Conservation (phyloP, 2,329 filamentous ascomycete species). For the Ascochyta koolunga region DNA sequence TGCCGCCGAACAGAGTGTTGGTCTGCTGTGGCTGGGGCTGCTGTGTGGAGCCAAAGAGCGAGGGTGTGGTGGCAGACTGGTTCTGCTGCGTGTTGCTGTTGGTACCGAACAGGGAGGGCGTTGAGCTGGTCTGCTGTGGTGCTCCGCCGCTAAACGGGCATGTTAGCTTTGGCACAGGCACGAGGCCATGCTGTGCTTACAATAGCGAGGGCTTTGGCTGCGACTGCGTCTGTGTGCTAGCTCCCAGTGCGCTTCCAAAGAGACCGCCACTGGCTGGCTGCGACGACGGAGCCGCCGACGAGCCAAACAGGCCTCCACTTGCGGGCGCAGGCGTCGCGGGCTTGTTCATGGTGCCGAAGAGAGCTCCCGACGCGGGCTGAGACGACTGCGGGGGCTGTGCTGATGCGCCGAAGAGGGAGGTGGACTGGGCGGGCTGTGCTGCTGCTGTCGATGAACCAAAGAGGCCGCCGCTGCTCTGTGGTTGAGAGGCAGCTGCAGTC, state of each 20-base stretch:
- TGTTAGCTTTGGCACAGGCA: constrained; percentile 34
- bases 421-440: constrained; percentile 31
- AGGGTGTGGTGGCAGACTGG: constrained; percentile 38
- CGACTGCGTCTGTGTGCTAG: constrained; percentile 32
- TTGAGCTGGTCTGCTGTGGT: constrained; percentile 36
- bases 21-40: constrained; percentile 39
- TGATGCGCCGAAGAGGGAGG: constrained; percentile 31
- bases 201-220: constrained; percentile 46
- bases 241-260: constrained; percentile 45
- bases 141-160: constrained; percentile 40
- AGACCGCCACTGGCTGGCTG: constrained; percentile 37
- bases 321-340: constrained; percentile 33
- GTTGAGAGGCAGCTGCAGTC: constrained; percentile 28
- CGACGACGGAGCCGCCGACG: constrained; percentile 35
- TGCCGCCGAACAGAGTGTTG: constrained; percentile 41
- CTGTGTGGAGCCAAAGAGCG: constrained; percentile 39
- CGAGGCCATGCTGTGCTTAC: constrained; percentile 34
- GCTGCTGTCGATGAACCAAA: constrained; percentile 46
- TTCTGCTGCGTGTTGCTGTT: constrained; percentile 37
- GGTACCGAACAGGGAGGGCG: constrained; percentile 39
- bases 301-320: constrained; percentile 45
- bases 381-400: constrained; percentile 21
- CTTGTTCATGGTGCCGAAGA: constrained; percentile 48
- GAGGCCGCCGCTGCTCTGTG: constrained; percentile 37
- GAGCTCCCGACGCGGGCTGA: constrained; percentile 34